These are phyloP conservation scores for Fraxinus platypoda DNA, from an alignment of 305 asterid species.

Conservation along the genomic window DNA sequence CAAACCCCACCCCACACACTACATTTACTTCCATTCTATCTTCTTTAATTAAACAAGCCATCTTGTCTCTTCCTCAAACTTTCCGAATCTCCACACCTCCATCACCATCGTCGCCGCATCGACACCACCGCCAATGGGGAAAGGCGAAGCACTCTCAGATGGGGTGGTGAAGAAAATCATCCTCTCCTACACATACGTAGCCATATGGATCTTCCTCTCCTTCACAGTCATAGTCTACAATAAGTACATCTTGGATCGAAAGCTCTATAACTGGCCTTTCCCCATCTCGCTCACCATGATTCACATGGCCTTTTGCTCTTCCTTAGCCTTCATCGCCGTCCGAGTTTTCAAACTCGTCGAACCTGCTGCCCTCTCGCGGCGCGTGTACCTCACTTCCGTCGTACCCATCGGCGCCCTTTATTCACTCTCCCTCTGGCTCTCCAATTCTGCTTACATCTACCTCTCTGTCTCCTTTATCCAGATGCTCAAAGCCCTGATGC, in stretches of 20 bases:
- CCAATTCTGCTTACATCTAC: slow-evolving; percentile 57
- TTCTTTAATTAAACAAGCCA: not conserved
- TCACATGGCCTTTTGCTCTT: slow-evolving; percentile 55
- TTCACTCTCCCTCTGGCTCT: slow-evolving; percentile 50
- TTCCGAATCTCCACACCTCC: not conserved
- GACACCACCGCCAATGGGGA: slow-evolving; percentile 14
- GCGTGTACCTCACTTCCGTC: slow-evolving; percentile 43
- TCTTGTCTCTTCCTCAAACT: not conserved
- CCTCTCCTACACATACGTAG: slow-evolving; percentile 47
- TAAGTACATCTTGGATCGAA: slow-evolving; percentile 49
- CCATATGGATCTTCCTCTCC: slow-evolving; percentile 50
- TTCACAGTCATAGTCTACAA: slow-evolving; percentile 55
- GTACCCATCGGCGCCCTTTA: slow-evolving; percentile 54
- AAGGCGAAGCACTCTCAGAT: slow-evolving; percentile 30
- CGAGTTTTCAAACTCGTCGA: slow-evolving; percentile 44
- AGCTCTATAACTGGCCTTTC: slow-evolving; percentile 54
- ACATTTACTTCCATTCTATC: not conserved
- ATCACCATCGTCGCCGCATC: not conserved
- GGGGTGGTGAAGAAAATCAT: slow-evolving; percentile 44
- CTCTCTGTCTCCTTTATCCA: slow-evolving; percentile 56
- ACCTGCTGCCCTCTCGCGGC: slow-evolving; percentile 47
- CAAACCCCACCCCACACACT: not conserved
- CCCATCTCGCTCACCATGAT: slow-evolving; percentile 58
- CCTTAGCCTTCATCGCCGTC: slow-evolving; percentile 48
- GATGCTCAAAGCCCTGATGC: slow-evolving; percentile 59